These are phyloP conservation scores for Extremus antarcticus DNA, from an alignment of 495 filamentous ascomycete species.

Conservation along the genomic window DNA sequence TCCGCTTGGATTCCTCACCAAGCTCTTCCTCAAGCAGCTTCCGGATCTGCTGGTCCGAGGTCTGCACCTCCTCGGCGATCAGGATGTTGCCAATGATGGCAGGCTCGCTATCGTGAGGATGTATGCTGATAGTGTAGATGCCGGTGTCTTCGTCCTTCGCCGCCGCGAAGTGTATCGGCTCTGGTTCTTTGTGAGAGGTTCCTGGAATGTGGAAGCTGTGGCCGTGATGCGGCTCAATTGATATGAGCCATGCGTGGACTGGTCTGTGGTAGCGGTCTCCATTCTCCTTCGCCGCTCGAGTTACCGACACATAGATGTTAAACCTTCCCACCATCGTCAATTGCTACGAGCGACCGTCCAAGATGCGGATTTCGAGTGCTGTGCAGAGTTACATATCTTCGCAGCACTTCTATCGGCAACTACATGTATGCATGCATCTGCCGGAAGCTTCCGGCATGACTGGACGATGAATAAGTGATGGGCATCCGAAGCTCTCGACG, in stretches of 20 bases:
- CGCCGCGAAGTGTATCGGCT: conserved; percentile 2
- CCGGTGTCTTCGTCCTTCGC: background rate
- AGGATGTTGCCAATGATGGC: conserved; percentile 10
- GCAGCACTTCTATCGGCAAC: background rate
- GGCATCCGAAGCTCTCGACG: too few relatives aligned
- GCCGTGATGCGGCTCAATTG: conserved; percentile 5
- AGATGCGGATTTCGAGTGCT: too few relatives aligned
- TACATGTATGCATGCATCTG: background rate
- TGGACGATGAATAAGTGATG: too few relatives aligned
- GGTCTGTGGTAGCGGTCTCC: background rate
- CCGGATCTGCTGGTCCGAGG: background rate
- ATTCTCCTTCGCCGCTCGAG: background rate
- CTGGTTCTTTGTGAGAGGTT: background rate
- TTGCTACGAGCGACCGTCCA: background rate
- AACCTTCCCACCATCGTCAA: background rate
- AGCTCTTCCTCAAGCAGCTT: background rate
- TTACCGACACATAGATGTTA: conserved; percentile 13
- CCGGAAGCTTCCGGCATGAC: background rate
- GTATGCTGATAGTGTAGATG: background rate
- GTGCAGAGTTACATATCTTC: background rate
- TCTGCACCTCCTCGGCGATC: conserved; percentile 1
- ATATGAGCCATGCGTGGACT: conserved; percentile 5
- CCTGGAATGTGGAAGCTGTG: conserved; percentile 4
- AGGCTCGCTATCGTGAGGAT: background rate
- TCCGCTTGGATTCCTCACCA: background rate